Evolutionary conservation across 2,329 filamentous ascomycete genomes (phyloP).

Genomic region (Calonectria crousiana): DNA sequence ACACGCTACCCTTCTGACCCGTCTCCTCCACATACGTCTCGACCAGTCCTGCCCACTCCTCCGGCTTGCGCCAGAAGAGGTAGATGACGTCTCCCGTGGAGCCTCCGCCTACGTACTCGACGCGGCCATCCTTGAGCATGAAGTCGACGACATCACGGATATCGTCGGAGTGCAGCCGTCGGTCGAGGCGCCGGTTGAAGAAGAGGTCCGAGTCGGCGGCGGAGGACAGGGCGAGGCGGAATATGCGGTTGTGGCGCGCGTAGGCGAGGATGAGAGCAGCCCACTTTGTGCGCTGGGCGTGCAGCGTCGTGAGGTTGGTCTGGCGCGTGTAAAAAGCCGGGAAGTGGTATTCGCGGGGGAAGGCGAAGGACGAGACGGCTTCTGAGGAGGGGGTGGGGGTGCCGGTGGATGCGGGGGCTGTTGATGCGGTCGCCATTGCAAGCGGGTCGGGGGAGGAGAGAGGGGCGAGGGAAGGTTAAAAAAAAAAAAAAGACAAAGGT

Average conservation of each 20-base stretch:
- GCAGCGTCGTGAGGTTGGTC: constrained; percentile 78
- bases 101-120: constrained; percentile 71
- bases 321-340: constrained; percentile 90
- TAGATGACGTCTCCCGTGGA: constrained; percentile 66
- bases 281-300: constrained; percentile 87
- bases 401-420: not conserved
- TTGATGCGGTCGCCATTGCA: constrained; percentile 16
- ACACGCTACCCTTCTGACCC: constrained; percentile 86
- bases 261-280: constrained; percentile 86
- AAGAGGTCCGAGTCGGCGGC: constrained; percentile 69
- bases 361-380: constrained; percentile 57
- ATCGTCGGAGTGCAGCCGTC: constrained; percentile 63
- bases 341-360: constrained; percentile 78
- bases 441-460: not conserved
- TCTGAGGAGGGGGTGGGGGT: constrained; percentile 26
- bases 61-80: constrained; percentile 87
- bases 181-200: constrained; percentile 66
- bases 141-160: constrained; percentile 70
- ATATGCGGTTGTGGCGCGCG: constrained; percentile 82
- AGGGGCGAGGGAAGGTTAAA: not conserved
- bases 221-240: constrained; percentile 75
- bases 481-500: not conserved
- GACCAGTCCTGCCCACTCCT: constrained; percentile 89
- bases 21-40: constrained; percentile 88
- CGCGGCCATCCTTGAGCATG: constrained; percentile 70